Base-by-base conservation (phyloP, 208 protist species). In the Leptomonas pyrrhocoris region DNA sequence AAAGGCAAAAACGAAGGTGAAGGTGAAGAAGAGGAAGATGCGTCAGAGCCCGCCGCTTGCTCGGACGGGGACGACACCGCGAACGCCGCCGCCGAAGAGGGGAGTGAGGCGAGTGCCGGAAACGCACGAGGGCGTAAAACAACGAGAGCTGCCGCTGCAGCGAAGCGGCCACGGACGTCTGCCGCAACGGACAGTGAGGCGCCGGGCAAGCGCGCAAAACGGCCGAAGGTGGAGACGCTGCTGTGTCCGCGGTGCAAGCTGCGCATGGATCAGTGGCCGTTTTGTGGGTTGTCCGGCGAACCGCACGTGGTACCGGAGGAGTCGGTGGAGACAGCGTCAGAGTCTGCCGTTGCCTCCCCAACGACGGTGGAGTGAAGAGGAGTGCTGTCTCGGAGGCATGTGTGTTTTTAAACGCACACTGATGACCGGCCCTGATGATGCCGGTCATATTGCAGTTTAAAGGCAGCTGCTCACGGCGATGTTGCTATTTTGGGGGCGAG, bases 221-320 rank as follows among this genome's bases (percentile, higher is more conserved):
- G 30, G 65, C 27, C 28, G 18, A 74, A 46, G 11, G 69, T 62
- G 36, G 56, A 58, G 15, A 48, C 67, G 2, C 67, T 74, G 28
- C 19, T 82, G 40, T 91, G 85, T 55, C 57, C 57, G 16, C 67
- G 48, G 28, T 91, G 85, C 53, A 80, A 77, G 18, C 73, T 91
- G 38, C 71, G 67, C 43, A 76, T 79, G 65, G 56, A 74, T n/a
- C 74, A 91, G 23, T 91, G 85, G 85, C 74, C 76, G 0, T 91
- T 81, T 70, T 91, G 85, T 51, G 85, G 85, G 16, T 30, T 91
- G 13, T 79, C 80, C 7, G 86, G 82, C 38, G 79, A 86, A 15
- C 50, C 67, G n/a, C 83, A 92, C 62, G 71, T 75, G 1, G 18
- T 72, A 28, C 62, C 30, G n/a, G 63, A 50, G 16, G 48, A n/a